These are phyloP conservation scores for Prunus mira DNA, from an alignment of 306 rosid genomes.

Conservation along the genomic window DNA sequence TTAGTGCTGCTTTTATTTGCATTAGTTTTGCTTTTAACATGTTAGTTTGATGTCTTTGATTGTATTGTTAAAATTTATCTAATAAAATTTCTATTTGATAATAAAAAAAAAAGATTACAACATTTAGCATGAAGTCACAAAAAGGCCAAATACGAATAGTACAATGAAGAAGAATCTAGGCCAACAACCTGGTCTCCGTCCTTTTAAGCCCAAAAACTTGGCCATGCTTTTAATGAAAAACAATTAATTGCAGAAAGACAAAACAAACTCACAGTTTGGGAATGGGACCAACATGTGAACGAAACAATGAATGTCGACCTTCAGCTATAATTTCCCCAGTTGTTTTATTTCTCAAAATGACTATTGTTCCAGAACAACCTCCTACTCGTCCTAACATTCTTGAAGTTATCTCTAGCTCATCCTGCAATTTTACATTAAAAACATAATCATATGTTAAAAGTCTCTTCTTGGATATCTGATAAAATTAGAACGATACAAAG, in stretches of 20 bases:
- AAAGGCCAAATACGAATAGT: not conserved
- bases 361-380: slow-evolving; percentile 62
- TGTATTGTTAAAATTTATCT: accelerated
- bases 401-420: slow-evolving; percentile 73
- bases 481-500: not conserved
- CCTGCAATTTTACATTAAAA: slow-evolving; percentile 44
- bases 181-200: too few species aligned
- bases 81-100: too few species aligned
- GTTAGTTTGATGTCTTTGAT: too few species aligned
- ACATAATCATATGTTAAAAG: not conserved
- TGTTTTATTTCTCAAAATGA: slow-evolving; percentile 59
- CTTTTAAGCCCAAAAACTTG: too few species aligned
- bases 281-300: slow-evolving; percentile 29
- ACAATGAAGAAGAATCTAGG: too few species aligned
- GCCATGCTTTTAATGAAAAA: too few species aligned
- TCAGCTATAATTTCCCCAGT: slow-evolving; percentile 78
- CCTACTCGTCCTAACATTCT: slow-evolving; percentile 56
- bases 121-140: too few species aligned
- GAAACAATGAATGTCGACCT: slow-evolving; percentile 85
- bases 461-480: not conserved
- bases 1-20: too few species aligned
- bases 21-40: too few species aligned
- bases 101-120: not conserved
- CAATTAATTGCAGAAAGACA: not conserved
- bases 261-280: slow-evolving; percentile 49